phyloP scores from a whole-genome alignment of 345 rosid species.

The Ailanthus altissimus region DNA sequence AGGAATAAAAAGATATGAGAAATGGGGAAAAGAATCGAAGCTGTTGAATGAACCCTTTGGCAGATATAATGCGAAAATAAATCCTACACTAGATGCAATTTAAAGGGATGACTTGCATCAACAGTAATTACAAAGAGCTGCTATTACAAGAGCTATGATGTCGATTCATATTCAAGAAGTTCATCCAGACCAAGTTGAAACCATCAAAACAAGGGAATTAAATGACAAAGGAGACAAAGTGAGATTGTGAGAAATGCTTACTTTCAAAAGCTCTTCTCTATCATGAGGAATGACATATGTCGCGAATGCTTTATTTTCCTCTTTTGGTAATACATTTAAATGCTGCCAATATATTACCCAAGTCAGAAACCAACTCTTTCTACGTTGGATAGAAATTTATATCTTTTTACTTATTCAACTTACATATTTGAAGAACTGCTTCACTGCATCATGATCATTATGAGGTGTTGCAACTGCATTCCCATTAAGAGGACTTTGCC shows the following conservation, averaged over 20 bases:
- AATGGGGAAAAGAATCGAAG: too few relatives aligned
- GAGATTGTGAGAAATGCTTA: constrained; percentile 31
- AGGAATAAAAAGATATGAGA: too few relatives aligned
- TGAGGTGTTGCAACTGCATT: constrained; percentile 33
- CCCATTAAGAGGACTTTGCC: constrained; percentile 39
- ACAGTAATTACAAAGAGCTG: too few relatives aligned
- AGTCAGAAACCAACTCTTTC: constrained; percentile 18
- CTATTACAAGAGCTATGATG: background rate
- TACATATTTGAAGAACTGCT: constrained; percentile 75
- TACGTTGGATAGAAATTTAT: constrained; percentile 2
- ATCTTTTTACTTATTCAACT: constrained; percentile 25
- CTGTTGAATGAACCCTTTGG: background rate
- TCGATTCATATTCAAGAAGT: background rate
- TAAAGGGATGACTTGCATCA: too few relatives aligned
- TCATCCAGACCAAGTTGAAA: background rate
- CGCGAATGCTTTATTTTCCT: constrained; percentile 70
- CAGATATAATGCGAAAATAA: background rate
- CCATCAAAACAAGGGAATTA: background rate
- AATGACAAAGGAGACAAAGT: background rate
- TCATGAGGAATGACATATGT: constrained; percentile 86
- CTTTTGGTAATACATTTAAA: constrained; percentile 61
- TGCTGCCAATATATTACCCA: constrained; percentile 43
- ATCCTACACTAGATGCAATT: too few relatives aligned
- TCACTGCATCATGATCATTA: constrained; percentile 54
- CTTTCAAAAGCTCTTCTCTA: constrained; percentile 65